These are phyloP conservation scores for Capsicum rhomboideum DNA, from an alignment of 257 asterid genomes.

Conservation along the genomic window DNA sequence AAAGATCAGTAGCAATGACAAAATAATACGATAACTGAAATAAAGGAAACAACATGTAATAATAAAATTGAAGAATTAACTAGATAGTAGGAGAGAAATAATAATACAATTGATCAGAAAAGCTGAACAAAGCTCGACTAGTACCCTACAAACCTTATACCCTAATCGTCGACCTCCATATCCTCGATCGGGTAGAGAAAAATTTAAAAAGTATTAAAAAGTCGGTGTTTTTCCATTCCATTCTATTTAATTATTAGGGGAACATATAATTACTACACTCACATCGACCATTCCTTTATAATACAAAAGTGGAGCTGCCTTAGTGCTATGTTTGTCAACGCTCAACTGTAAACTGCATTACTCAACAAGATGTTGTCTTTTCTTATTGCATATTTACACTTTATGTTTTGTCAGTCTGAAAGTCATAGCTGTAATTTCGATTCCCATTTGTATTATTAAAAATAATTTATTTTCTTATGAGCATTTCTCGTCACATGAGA, in stretches of 20 bases:
- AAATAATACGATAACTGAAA: too few relatives aligned
- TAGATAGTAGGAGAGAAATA: too few relatives aligned
- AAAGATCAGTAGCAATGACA: too few relatives aligned
- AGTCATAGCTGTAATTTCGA: not conserved
- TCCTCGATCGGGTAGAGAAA: too few relatives aligned
- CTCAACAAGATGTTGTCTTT: not conserved
- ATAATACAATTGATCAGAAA: too few relatives aligned
- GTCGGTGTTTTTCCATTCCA: not conserved
- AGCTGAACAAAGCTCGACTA: too few relatives aligned
- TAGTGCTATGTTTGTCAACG: not conserved
- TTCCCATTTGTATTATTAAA: not conserved
- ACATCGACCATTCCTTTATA: not conserved
- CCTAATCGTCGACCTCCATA: too few relatives aligned
- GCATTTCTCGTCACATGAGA: not conserved
- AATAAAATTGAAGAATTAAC: too few relatives aligned
- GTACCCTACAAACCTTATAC: too few relatives aligned
- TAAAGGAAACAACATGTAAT: too few relatives aligned
- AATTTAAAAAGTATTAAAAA: not conserved
- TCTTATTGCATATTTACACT: not conserved
- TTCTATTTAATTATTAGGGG: not conserved
- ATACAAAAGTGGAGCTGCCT: not conserved
- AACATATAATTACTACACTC: not conserved
- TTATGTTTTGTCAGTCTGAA: not conserved
- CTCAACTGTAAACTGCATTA: not conserved
- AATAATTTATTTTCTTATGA: not conserved